Evolutionary conservation across 306 rosid species (phyloP), one percentile per base, ranked within the genome.

Genomic region (Arachis hypogaea): DNA sequence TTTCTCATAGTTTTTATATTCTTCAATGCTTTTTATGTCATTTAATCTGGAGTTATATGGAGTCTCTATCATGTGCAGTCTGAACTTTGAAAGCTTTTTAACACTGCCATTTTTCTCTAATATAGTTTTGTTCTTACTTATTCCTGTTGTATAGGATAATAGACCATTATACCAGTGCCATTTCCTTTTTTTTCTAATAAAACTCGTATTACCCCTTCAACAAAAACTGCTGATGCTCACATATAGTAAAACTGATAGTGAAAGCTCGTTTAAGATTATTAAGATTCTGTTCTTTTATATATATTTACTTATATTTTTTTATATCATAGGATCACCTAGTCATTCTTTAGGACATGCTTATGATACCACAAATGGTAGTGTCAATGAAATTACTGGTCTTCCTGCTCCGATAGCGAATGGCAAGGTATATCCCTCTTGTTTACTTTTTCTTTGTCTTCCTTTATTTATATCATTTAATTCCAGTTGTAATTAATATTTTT

Each of bases 271-370:
- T 51, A 12, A 28, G 56, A 75, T 58, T 18, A 18, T 70, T 3
- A 4, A 18, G 50, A 50, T 5, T 22, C 12, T 50, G 6, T 50
- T 50, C 51, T 46, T 7, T 16, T 58, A 45, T 16, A 45, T 16
- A 1, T 58, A 1, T 42, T 10, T 9, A 29, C 28, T n/a, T 42
- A 43, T n/a, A 18, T 59, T 66, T 11, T 64, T 73, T 5, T 43
- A 30, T 22, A 69, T 67, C 73, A 45, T 90, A 94, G 97, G 75
- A 59, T 82, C 78, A 49, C 79, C 85, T 41, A 74, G 78, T 72
- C 77, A 66, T 77, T 86, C 84, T 59, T 61, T 79, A 54, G 57
- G 68, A 55, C 93, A 74, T 77, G 77, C 84, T 57, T 71, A 63
- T 5, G 85, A 83, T 62, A 69, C 81, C 74, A 69, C 79, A 33